Evolutionary conservation across 1,284 basidiomycete species (phyloP), one percentile per base, ranked within the genome.

Genomic region (Cryptococcus depauperatus): DNA sequence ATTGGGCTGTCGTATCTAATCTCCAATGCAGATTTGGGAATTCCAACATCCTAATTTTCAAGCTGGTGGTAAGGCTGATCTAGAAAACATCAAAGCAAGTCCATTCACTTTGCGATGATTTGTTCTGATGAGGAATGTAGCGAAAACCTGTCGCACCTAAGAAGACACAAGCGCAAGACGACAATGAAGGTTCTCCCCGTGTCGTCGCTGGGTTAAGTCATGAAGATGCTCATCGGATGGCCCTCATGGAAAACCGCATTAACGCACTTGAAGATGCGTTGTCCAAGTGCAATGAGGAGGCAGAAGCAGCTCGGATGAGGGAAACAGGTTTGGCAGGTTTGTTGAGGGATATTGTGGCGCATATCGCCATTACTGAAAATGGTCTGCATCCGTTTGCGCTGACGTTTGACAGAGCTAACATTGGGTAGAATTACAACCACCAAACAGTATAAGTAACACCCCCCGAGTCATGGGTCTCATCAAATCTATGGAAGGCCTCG

Each of bases 11-110:
- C 9, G 19, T 18, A 10, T 13, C 37, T 47, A 37, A 39, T 35
- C 35, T 37, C n/a, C n/a, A n/a, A n/a, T 21, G 18, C 70, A 88
- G 80, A 82, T 82, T 50, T 98, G 93, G 92, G 93, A 91, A 25
- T 98, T 98, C 68, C 81, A 85, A 43, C 92, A 97, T 69, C 89
- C 91, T 5, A 84, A 90, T 63, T 97, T 98, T 69, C 84, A 85
- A 57, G 81, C 87, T 7, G 85, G 91, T 67, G 75, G 85, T 27
- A 81, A 82, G 37, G 82, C 87, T 44, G 82, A 82, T 13, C 80
- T 96, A 41, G 90, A 96, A 66, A 87, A 89, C 60, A 95, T 96
- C 73, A 91, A 91, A 72, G 68, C 66, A 29, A 41, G 61, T 46
- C 13, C 11, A 8, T 43, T 14, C 22, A 7, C 11, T 37, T 14